Evolutionary conservation across 2,329 filamentous ascomycete genomes (phyloP), one percentile per base, ranked within the genome.

Genomic region (Cladophialophora immunda): DNA sequence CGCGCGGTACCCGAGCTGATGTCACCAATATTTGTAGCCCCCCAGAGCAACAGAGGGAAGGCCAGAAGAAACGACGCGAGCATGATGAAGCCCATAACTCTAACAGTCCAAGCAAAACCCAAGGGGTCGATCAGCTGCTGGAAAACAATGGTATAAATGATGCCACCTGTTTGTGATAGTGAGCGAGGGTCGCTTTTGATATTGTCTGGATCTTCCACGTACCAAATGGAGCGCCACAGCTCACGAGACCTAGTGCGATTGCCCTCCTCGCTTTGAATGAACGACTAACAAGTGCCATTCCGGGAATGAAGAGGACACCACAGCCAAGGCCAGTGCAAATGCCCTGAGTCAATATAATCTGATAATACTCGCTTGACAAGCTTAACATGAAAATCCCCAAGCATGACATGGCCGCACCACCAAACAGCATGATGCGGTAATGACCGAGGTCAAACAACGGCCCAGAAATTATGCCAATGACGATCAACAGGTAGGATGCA

Each of bases 381-480:
- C 91, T 92, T 62, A 95, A 78, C 25, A 90, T 79, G 71, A 96
- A 84, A 65, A 93, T 82, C 57, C 88, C 87, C 0, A 84, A 81
- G 25, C 90, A 84, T 22, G 91, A 81, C 65, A 86, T 82, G 3
- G 89, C 74, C 41, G 87, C 89, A 0, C 93, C 94, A 0, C 83
- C 81, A 1, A 90, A 75, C n/a, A 97, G 82, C 36, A 97, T 84
- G 79, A 87, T 85, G 19, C 86, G 84, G 0, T 94, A 93, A 0
- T 94, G 93, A 72, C 93, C 89, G 73, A 89, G 89, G 79, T 97
- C 94, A 75, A 97, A 97, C 30, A 97, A 81, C 0, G 94, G 93
- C 0, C 94, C 94, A 61, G 95, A 89, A 72, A 95, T 93, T 36
- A 97, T 85, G 36, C 93, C 93, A 60, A 92, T 89, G 74, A 94